Conservation (phyloP, 164 flowering plant species). For the Chimonanthus salicifolius region DNA sequence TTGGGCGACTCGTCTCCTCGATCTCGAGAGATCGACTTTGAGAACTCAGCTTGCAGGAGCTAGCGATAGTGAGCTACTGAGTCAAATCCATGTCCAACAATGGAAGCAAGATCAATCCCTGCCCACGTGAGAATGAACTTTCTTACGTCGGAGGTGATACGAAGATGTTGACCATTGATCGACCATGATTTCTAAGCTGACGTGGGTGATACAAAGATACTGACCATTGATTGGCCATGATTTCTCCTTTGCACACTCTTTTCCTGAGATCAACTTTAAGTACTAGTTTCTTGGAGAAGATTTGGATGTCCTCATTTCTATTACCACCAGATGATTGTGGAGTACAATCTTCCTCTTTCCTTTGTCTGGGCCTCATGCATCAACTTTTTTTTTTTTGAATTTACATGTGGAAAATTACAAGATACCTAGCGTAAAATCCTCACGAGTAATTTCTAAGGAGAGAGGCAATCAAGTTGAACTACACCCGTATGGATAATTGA, state of each 20-base stretch:
- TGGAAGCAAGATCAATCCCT: slow-evolving; percentile 89
- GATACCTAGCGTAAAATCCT: no score
- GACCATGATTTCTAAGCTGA: no score
- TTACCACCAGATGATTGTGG: slow-evolving; percentile 79
- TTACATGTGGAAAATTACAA: no score
- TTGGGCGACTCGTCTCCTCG: slow-evolving; percentile 43
- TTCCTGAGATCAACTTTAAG: slow-evolving; percentile 35
- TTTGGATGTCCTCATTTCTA: slow-evolving; percentile 74
- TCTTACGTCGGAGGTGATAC: slow-evolving; percentile 85
- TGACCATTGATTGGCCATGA: slow-evolving; percentile 13
- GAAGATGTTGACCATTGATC: no score
- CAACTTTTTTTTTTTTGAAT: not conserved
- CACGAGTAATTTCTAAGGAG: no score
- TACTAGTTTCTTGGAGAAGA: slow-evolving; percentile 86
- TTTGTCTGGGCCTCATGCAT: slow-evolving; percentile 7
- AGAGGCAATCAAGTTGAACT: no score
- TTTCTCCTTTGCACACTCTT: slow-evolving; percentile 31
- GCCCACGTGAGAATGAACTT: slow-evolving; percentile 79
- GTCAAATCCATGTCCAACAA: slow-evolving; percentile 29
- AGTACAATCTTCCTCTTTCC: slow-evolving; percentile 67
- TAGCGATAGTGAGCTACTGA: not conserved
- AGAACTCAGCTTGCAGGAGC: no score
- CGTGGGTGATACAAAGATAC: slow-evolving; percentile 31
- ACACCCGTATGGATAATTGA: no score
- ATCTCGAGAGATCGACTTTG: slow-evolving; percentile 18